Base-by-base conservation (phyloP, 164 flowering plant species). In the Magnolia sinica region DNA sequence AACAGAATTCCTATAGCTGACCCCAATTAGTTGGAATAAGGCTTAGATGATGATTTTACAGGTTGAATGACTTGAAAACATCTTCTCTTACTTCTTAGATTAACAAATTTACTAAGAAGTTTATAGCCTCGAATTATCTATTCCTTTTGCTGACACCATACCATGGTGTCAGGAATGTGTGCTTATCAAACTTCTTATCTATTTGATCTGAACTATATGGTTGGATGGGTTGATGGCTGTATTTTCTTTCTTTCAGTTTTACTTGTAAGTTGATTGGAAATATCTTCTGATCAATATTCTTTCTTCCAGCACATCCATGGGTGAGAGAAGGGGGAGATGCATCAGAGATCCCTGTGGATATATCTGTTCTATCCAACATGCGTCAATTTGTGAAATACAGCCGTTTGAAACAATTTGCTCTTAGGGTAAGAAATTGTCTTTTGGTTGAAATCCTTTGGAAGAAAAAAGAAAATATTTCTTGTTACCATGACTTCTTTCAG, bases 321-420 rank as follows among this genome's bases (percentile, higher is more conserved):
- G 98, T 94, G 75, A 90, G 97, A 85, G 99, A 96, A 90, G 99
- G 98, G 50, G 99, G 99, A 76, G 82, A 84, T 82, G 99, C 99
- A 73, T 92, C 92, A 23, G 99, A 96, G 75, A 96, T 96, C 69
- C 99, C 99, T 63, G 81, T 96, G 67, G 99, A 96, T 76, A 96
- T 96, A 76, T 94, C 97, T 76, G 98, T 96, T 66, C 82, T 96
- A 70, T 84, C 77, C 73, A 96, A 96, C 84, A 87, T 96, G 96
- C 87, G 98, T 24, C 90, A 96, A 74, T 94, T 96, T 84, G 98
- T 96, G 76, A 96, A 86, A 85, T 96, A 91, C 78, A 89, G 98
- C 80, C 97, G 97, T 8, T 84, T 96, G 76, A 96, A 96, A 81
- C 99, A 96, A 80, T 86, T 96, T 86, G 99, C 99, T 59, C 82